Conservation (phyloP, 495 filamentous ascomycete genomes). For the Daldinia decipiens region DNA sequence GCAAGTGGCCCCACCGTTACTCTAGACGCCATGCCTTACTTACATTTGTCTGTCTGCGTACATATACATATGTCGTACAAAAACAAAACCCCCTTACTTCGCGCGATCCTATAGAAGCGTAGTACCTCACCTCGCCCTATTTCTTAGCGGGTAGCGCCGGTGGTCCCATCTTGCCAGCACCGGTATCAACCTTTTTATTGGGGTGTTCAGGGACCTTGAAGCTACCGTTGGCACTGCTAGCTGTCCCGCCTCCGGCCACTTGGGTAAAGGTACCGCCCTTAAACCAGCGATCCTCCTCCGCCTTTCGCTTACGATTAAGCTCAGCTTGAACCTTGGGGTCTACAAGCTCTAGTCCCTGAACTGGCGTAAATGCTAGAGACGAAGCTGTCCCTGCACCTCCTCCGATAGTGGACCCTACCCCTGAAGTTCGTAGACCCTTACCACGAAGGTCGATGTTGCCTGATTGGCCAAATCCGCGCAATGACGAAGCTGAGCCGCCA, state of each 20-base stretch:
- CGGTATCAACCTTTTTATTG: conserved; percentile 67
- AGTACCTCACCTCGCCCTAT: conserved; percentile 6
- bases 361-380: conserved; percentile 90
- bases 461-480: conserved; percentile 78
- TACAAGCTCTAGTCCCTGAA: conserved; percentile 93
- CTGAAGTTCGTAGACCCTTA: conserved; percentile 77
- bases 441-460: conserved; percentile 74
- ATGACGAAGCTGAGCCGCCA: conserved; percentile 75
- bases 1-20: conserved; percentile 24
- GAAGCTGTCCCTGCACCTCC: conserved; percentile 77
- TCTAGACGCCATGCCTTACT: conserved; percentile 29
- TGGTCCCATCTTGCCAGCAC: conserved; percentile 59
- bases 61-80: conserved; percentile 13
- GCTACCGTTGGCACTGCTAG: conserved; percentile 46
- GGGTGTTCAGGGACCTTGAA: conserved; percentile 71
- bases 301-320: conserved; percentile 85
- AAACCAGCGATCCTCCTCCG: conserved; percentile 95
- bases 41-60: conserved; percentile 8
- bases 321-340: conserved; percentile 91
- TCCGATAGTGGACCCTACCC: conserved; percentile 74
- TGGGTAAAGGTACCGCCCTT: conserved; percentile 96
- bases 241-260: conserved; percentile 64
- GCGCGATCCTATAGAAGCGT: conserved; percentile 1
- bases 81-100: conserved; percentile 3
- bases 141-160: conserved; percentile 47